Percentiles rank a stretch among this genome's conserved stretches.
Evolutionary conservation across 805 yeast species (phyloP).

Genomic region (Saturnispora besseyi): DNA sequence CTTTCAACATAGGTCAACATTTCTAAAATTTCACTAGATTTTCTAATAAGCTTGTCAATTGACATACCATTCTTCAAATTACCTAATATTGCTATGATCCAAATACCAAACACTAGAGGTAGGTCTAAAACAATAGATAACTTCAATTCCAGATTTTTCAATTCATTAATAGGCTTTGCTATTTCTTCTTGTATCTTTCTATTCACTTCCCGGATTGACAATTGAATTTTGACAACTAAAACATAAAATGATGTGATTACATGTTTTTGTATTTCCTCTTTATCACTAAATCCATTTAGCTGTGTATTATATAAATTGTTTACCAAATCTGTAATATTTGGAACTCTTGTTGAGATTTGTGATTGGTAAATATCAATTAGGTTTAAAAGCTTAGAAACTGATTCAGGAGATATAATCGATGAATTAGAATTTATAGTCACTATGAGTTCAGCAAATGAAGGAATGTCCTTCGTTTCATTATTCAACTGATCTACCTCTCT

Average conservation of each 20-base stretch:
- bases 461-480: conserved; percentile 18
- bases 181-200: conserved; percentile 26
- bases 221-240: conserved; percentile 31
- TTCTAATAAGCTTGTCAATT: conserved; percentile 30
- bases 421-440: conserved; percentile 23
- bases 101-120: conserved; percentile 65
- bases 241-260: conserved; percentile 28
- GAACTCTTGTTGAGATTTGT: conserved; percentile 20
- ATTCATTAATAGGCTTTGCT: conserved; percentile 21
- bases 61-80: conserved; percentile 45
- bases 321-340: conserved; percentile 29
- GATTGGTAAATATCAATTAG: conserved; percentile 17
- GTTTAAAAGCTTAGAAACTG: conserved; percentile 18
- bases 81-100: conserved; percentile 51
- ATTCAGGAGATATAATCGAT: conserved; percentile 18
- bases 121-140: conserved; percentile 45
- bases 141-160: conserved; percentile 27
- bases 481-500: conserved; percentile 16
- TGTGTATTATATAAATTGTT: conserved; percentile 29
- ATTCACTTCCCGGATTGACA: conserved; percentile 29
- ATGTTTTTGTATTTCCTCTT: conserved; percentile 26
- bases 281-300: conserved; percentile 28
- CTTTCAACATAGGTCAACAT: conserved; percentile 48
- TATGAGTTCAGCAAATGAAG: conserved; percentile 25
- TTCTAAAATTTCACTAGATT: conserved; percentile 50